A percentile compares a stretch with the other conserved stretches of the same genome.
Conservation (phyloP, 768 basidiomycete species). For the Leccinum rimulosum region DNA sequence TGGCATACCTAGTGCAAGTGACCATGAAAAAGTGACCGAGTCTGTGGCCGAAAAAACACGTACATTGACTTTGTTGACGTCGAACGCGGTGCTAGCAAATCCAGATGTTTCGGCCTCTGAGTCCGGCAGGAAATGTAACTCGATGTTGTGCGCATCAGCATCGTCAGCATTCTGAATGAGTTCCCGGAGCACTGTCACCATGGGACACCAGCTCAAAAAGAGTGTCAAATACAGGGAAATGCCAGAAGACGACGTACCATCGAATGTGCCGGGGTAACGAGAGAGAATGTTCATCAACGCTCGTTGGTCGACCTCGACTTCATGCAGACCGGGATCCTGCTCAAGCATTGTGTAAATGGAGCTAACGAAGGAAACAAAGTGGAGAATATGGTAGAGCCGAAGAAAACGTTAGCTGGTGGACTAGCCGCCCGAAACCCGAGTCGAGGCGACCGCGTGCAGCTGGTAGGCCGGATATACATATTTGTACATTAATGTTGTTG, state of each 20-base stretch:
- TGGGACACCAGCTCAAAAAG: not conserved
- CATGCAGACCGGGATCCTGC: not conserved
- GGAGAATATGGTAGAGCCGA: not conserved
- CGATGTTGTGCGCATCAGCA: slow-evolving; percentile 35
- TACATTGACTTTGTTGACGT: not conserved
- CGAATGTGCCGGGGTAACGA: slow-evolving; percentile 17
- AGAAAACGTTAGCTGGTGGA: not conserved
- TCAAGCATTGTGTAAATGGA: not conserved
- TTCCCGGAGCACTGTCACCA: slow-evolving; percentile 43
- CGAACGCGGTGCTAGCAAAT: not conserved
- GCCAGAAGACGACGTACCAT: not conserved
- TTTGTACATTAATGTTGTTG: not conserved
- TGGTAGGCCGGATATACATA: not conserved
- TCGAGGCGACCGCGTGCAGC: not conserved
- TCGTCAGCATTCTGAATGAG: slow-evolving; percentile 59
- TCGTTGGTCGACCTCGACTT: slow-evolving; percentile 17
- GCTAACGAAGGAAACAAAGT: not conserved
- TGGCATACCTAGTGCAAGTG: slow-evolving; percentile 3
- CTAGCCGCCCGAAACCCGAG: not conserved
- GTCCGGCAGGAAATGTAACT: slow-evolving; percentile 37
- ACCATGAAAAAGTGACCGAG: not conserved
- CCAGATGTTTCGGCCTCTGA: slow-evolving; percentile 3
- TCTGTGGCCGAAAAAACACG: not conserved
- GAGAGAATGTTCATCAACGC: slow-evolving; percentile 17
- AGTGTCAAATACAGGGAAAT: not conserved